Evolutionary conservation across 441 rosid genomes (phyloP).

Genomic region (Brassica hybrid): DNA sequence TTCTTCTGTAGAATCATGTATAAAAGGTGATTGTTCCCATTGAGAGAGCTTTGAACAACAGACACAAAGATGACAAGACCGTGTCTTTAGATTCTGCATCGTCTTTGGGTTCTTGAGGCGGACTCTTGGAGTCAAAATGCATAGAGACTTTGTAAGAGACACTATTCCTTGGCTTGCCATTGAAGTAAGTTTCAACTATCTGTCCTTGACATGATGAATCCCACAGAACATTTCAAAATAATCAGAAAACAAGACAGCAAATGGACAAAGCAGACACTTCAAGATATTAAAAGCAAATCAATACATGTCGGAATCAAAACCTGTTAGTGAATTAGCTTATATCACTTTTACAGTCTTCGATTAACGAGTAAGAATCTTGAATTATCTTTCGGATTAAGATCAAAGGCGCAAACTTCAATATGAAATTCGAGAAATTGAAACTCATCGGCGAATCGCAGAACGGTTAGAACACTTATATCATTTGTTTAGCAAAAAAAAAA

Average conservation of each 20-base stretch:
- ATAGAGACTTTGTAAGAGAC: constrained; percentile 47
- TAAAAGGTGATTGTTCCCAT: constrained; percentile 68
- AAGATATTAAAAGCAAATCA: constrained; percentile 19
- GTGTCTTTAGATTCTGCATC: constrained; percentile 15
- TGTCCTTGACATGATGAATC: constrained; percentile 23
- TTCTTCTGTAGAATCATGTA: constrained; percentile 56
- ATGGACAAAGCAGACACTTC: constrained; percentile 9
- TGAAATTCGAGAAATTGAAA: not conserved
- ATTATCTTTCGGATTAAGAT: not conserved
- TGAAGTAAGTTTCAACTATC: constrained; percentile 33
- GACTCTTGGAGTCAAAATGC: constrained; percentile 35
- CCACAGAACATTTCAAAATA: constrained; percentile 1
- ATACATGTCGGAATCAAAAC: constrained; percentile 5
- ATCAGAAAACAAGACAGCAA: constrained; percentile 14
- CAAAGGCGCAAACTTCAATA: not conserved
- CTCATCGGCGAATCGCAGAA: constrained; percentile 33
- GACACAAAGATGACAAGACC: constrained; percentile 42
- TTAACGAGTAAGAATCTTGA: constrained; percentile 6
- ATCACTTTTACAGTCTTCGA: not conserved
- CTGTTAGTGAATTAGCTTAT: not conserved
- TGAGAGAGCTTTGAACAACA: constrained; percentile 61
- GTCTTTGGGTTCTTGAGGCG: constrained; percentile 42
- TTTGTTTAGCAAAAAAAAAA: too few relatives aligned
- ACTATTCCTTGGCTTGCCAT: constrained; percentile 57
- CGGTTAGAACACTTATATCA: constrained; percentile 1